These are phyloP conservation scores for Arxiozyma slooffiae DNA, from an alignment of 1,139 yeast species.

Conservation along the genomic window DNA sequence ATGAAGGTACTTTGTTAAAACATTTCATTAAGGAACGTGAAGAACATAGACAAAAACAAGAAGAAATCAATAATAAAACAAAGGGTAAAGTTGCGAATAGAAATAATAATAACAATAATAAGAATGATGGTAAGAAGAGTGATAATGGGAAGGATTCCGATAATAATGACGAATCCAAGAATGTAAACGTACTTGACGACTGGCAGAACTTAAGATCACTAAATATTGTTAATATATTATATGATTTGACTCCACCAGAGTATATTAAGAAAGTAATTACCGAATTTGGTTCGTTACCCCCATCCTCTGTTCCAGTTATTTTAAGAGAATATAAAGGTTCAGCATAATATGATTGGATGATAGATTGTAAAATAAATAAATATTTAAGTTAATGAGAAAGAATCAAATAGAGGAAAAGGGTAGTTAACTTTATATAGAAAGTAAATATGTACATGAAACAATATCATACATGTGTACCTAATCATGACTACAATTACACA, in stretches of 20 bases:
- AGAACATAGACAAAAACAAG: constrained; percentile 19
- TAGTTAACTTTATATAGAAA: neutral
- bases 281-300: constrained; percentile 92
- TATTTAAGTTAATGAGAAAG: neutral
- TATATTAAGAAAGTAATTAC: constrained; percentile 91
- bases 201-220: constrained; percentile 59
- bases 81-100: constrained; percentile 11
- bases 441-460: neutral
- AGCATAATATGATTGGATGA: constrained; percentile 13
- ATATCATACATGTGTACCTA: neutral
- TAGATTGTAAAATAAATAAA: neutral
- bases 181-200: constrained; percentile 45
- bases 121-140: constrained; percentile 14
- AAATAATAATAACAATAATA: constrained; percentile 1
- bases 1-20: constrained; percentile 53
- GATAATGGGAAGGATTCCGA: constrained; percentile 12
- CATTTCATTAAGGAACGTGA: constrained; percentile 46
- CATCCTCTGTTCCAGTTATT: constrained; percentile 94
- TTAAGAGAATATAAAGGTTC: constrained; percentile 72
- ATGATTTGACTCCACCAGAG: constrained; percentile 90
- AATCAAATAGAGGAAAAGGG: no score
- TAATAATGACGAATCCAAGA: constrained; percentile 20
- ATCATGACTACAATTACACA: neutral
- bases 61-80: constrained; percentile 19
- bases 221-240: constrained; percentile 74